Evolutionary conservation across 2,329 filamentous ascomycete species (phyloP).

Genomic region (Diaporthe sp.): DNA sequence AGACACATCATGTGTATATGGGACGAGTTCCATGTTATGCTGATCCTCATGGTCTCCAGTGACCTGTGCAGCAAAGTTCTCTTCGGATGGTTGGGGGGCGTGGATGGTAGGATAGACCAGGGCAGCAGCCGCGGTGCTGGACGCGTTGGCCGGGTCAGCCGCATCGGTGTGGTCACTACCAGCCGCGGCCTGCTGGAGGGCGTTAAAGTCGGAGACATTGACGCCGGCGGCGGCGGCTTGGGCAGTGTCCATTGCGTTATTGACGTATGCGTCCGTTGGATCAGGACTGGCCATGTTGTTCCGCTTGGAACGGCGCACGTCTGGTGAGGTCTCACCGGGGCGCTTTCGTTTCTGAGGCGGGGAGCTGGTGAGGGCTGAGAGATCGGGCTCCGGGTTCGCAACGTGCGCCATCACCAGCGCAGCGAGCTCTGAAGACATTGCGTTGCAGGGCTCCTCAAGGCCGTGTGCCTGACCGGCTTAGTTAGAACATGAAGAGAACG

Average conservation of each 20-base stretch:
- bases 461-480: constrained; percentile 1
- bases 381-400: constrained; percentile 38
- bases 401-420: constrained; percentile 42
- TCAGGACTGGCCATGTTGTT: constrained; percentile 39
- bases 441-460: constrained; percentile 49
- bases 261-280: constrained; percentile 37
- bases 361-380: constrained; percentile 41
- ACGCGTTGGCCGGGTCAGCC: constrained; percentile 66
- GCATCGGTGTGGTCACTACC: constrained; percentile 59
- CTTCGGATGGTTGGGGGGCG: constrained; percentile 70
- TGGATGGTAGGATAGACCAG: constrained; percentile 73
- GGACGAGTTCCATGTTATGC: constrained; percentile 53
- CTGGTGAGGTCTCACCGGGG: constrained; percentile 39
- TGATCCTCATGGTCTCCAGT: constrained; percentile 54
- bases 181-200: constrained; percentile 67
- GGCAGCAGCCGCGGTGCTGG: constrained; percentile 72
- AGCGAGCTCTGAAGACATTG: constrained; percentile 54
- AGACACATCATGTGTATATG: constrained; percentile 52
- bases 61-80: constrained; percentile 70
- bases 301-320: constrained; percentile 40
- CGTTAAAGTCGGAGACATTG: constrained; percentile 68
- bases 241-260: constrained; percentile 43
- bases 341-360: constrained; percentile 42
- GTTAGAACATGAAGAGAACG: constrained; percentile 8
- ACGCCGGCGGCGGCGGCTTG: constrained; percentile 65